Base-by-base conservation (phyloP, 2,329 filamentous ascomycete species). In the Penicillium decumbens region DNA sequence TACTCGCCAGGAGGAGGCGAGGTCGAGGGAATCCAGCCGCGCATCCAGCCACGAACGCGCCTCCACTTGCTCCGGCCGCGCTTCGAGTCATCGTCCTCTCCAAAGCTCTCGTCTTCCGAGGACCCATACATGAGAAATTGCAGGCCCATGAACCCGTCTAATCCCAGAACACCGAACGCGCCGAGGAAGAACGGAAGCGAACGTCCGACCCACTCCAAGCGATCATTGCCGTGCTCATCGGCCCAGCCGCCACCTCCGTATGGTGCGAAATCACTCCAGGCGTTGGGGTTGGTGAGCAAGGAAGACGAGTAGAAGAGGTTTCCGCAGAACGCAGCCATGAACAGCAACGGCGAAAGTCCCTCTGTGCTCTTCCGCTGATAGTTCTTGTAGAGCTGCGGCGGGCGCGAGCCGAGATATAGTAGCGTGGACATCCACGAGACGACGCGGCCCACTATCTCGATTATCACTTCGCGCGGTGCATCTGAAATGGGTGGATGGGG, bases 351-450 rank as follows among this genome's bases (percentile, higher is more conserved):
- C 0, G 77, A 81, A 7, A 87, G 77, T 3, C 83, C 83, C 1
- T 82, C 75, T 9, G 83, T 85, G 38, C 81, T 84, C 61, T 80
- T 79, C 42, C 82, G 80, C 43, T 72, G 60, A 62, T 80, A 79
- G 67, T 87, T 87, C 60, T 84, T 83, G 72, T 82, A 80, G 32
- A 87, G 75, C 61, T 87, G 83, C 0, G 83, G 83, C 46, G 84
- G 67, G 23, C 80, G 78, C 27, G 80, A 83, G 54, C 72, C 75
- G 30, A 83, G 77, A 59, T 83, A 83, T 23, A 81, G 72, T 25
- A 77, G 42, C 0, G 80, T 80, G 9, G 78, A 80, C 58, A 73
- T 69, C 79, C 79, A 82, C 24, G 80, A 80, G 46, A 80, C 65
- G 43, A 81, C 66, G 6, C 73, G 75, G 45, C 79, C 79, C 20